Percentiles rank a stretch among this genome's conserved stretches.
Conservation (phyloP, 306 rosid species). For the Vicia villosa region DNA sequence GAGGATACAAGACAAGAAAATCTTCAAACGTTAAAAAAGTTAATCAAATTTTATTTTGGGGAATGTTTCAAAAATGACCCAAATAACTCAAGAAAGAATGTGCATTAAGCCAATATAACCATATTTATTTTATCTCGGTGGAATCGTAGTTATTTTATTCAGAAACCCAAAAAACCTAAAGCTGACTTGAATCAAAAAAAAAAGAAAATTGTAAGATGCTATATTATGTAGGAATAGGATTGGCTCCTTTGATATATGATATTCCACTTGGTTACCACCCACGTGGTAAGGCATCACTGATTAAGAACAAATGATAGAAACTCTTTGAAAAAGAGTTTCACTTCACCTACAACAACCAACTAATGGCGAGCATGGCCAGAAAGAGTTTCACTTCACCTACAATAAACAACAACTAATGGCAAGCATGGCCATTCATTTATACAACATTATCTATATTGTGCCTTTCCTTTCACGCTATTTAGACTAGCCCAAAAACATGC, state of each 20-base stretch:
- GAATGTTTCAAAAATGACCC: too few relatives aligned
- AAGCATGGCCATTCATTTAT: slow-evolving; percentile 31
- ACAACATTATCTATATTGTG: slow-evolving; percentile 23
- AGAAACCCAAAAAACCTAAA: too few relatives aligned
- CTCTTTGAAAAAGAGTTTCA: slow-evolving; percentile 12
- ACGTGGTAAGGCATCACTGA: slow-evolving; percentile 40
- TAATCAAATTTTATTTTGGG: too few relatives aligned
- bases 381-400: slow-evolving; percentile 25
- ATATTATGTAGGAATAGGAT: too few relatives aligned
- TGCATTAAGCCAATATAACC: too few relatives aligned
- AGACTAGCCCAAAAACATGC: slow-evolving; percentile 27
- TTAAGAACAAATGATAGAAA: not conserved
- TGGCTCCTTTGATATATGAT: not conserved
- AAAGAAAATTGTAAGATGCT: too few relatives aligned
- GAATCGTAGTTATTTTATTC: too few relatives aligned
- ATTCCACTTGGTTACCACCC: slow-evolving; percentile 33
- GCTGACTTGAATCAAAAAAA: too few relatives aligned
- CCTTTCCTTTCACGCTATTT: slow-evolving; percentile 39
- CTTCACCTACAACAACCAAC: slow-evolving; percentile 32
- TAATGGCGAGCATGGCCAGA: slow-evolving; percentile 41
- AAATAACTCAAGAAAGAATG: too few relatives aligned
- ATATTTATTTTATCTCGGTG: too few relatives aligned
- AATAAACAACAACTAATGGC: slow-evolving; percentile 41
- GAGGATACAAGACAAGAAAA: too few relatives aligned
- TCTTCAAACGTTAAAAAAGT: too few relatives aligned